Evolutionary conservation across 2,329 filamentous ascomycete species (phyloP).

Genomic region (Trichoderma breve): DNA sequence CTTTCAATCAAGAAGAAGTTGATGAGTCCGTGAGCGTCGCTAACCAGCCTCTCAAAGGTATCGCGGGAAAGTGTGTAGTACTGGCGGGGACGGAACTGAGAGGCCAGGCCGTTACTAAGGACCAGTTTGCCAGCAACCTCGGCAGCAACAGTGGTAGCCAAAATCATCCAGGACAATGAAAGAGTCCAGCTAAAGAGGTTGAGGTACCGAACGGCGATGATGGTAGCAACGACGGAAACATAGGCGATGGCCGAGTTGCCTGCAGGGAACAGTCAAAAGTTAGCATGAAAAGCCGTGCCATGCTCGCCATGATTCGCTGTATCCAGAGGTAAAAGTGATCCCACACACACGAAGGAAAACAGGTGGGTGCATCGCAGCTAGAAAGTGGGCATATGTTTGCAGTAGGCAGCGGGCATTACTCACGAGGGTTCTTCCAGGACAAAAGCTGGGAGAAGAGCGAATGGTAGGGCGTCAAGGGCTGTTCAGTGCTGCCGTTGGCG

Average conservation of each 20-base stretch:
- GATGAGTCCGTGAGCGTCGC: constrained; percentile 64
- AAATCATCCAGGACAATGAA: constrained; percentile 62
- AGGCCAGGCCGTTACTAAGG: constrained; percentile 60
- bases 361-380: not conserved
- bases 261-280: constrained; percentile 31
- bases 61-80: constrained; percentile 66
- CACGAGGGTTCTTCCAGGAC: constrained; percentile 68
- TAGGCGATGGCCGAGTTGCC: constrained; percentile 66
- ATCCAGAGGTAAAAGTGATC: not conserved
- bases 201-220: constrained; percentile 64
- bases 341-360: not conserved
- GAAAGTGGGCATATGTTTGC: not conserved
- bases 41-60: constrained; percentile 59
- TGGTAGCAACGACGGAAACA: constrained; percentile 53
- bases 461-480: constrained; percentile 67
- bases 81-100: constrained; percentile 63
- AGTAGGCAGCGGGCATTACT: constrained; percentile 29
- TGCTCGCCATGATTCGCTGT: not conserved
- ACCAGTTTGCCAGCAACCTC: constrained; percentile 61
- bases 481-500: constrained; percentile 51
- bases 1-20: constrained; percentile 72
- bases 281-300: not conserved
- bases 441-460: constrained; percentile 68
- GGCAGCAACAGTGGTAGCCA: constrained; percentile 58
- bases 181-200: constrained; percentile 64